Conservation (phyloP, 208 protist genomes). For the Leptomonas pyrrhocoris region DNA sequence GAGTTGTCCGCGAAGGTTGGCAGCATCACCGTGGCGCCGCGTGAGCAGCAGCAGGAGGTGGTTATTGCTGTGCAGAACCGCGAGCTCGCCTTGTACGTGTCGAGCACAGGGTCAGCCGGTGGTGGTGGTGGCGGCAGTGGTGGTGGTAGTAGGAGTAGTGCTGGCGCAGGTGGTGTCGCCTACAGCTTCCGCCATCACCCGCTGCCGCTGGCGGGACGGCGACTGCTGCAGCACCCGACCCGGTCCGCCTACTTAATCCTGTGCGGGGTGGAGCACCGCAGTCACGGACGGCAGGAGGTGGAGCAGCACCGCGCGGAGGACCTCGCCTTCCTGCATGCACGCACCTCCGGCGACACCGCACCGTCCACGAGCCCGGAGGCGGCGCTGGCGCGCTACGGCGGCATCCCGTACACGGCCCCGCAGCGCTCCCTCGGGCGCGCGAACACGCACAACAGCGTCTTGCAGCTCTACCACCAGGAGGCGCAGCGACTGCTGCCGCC, state of each 20-base stretch:
- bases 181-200: slow-evolving; percentile 73
- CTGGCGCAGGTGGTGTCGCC: slow-evolving; percentile 41
- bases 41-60: slow-evolving; percentile 50
- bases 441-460: slow-evolving; percentile 68
- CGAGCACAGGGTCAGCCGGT: slow-evolving; percentile 26
- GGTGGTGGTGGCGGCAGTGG: not conserved
- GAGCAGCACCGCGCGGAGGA: slow-evolving; percentile 38
- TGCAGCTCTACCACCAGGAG: slow-evolving; percentile 80
- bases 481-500: slow-evolving; percentile 57
- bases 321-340: slow-evolving; percentile 24
- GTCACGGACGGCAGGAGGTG: slow-evolving; percentile 36
- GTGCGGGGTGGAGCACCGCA: slow-evolving; percentile 69
- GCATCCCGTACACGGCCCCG: slow-evolving; percentile 40
- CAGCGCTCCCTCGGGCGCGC: slow-evolving; percentile 60
- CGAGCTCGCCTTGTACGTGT: slow-evolving; percentile 67
- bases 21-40: slow-evolving; percentile 22
- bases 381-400: slow-evolving; percentile 13
- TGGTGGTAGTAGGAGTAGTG: slow-evolving; percentile 9
- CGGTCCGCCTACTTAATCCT: slow-evolving; percentile 60
- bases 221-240: slow-evolving; percentile 75
- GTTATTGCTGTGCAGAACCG: slow-evolving; percentile 67
- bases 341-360: slow-evolving; percentile 3
- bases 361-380: slow-evolving; percentile 2
- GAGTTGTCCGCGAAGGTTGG: slow-evolving; percentile 9
- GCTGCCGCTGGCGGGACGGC: slow-evolving; percentile 68